Base-by-base conservation (phyloP, 169 alveolate genomes). In the Hepatocystis sp. region DNA sequence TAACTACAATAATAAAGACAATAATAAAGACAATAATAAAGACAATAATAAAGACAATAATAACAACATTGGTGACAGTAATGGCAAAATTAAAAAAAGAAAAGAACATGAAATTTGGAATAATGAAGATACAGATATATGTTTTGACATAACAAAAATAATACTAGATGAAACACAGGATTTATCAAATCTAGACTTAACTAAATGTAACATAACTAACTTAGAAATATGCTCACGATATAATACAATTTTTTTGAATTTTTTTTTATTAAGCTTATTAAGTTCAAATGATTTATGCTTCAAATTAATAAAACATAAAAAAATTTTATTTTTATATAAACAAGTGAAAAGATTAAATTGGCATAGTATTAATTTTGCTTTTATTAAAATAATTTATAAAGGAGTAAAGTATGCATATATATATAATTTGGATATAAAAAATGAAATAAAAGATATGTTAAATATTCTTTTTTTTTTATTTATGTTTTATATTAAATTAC, bases 371-470 rank as follows among this genome's bases (percentile, higher is more conserved):
- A 71, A 71, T 52, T 71, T 30, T 71, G 58, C 86, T 4, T 71
- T 71, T 63, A 76, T 71, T 23, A 71, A 64, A 32, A 71, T 71
- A 15, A 51, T 71, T 1, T 71, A 71, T 63, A 71, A 60, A 32
- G 86, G 86, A 19, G 55, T 71, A 58, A 71, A 58, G 46, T 71
- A 71, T 71, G 71, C 86, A 46, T 71, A 71, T 71, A 40, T 71
- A 39, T 71, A 71, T 44, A 71, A 71, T 39, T 15, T 71, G 1
- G 46, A 47, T 56, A 1, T 71, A 36, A 46, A 71, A 25, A 71
- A 56, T 13, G 66, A 71, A 52, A 71, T 71, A 40, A 28, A 46
- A 34, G 86, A 71, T 39, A 40, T 71, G 19, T 17, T 71, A 0
- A 40, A 23, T 21, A 36, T 56, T 0, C 53, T 71, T 19, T 71